Evolutionary conservation across 2,329 filamentous ascomycete genomes (phyloP).

Genomic region (Penicillium sp.): DNA sequence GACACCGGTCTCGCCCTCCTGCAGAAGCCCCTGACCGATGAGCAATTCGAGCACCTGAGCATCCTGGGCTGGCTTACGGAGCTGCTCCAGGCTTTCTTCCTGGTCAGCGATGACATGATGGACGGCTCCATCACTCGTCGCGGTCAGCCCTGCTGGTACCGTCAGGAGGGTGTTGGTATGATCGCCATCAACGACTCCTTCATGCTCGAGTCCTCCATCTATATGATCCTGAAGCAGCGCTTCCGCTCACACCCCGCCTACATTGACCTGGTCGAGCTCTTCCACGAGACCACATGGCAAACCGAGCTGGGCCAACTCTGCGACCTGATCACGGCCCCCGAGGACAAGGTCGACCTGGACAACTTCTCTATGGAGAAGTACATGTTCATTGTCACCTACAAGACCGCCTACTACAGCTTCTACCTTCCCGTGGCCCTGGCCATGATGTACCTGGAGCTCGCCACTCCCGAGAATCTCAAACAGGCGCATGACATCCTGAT

Average conservation of each 20-base stretch:
- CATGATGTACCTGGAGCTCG: constrained; percentile 75
- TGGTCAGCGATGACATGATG: constrained; percentile 99
- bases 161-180: constrained; percentile 81
- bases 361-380: constrained; percentile 94
- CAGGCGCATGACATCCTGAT: constrained; percentile 88
- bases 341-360: constrained; percentile 84
- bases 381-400: constrained; percentile 98
- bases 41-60: constrained; percentile 83
- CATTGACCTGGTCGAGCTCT: constrained; percentile 86
- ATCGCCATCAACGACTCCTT: constrained; percentile 98
- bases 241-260: constrained; percentile 85
- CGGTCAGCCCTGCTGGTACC: constrained; percentile 95
- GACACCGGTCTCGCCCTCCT: constrained; percentile 82
- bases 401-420: constrained; percentile 99
- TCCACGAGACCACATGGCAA: constrained; percentile 90
- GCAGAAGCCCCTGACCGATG: constrained; percentile 61
- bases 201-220: constrained; percentile 88
- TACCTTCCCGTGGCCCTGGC: constrained; percentile 94
- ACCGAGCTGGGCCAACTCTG: constrained; percentile 94
- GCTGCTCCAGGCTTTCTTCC: constrained; percentile 96
- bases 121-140: constrained; percentile 91
- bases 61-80: constrained; percentile 96
- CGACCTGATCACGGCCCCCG: constrained; percentile 90
- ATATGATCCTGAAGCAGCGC: constrained; percentile 84
- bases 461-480: constrained; percentile 82